Evolutionary conservation across 1,139 yeast genomes (phyloP).

Genomic region (Pneumocystis murina): DNA sequence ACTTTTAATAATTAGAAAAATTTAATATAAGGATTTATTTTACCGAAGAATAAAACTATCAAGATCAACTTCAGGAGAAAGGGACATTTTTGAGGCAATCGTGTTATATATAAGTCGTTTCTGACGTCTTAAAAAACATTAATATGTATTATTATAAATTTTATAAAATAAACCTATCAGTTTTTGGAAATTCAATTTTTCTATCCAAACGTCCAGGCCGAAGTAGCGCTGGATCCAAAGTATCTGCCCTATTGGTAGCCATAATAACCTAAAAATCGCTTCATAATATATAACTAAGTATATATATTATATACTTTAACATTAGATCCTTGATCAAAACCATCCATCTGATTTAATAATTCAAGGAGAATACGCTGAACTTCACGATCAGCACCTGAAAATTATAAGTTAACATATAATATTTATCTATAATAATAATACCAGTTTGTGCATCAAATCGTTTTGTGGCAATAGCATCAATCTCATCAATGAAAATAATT

Average conservation of each 20-base stretch:
- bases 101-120: constrained; percentile 92
- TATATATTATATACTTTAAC: constrained; percentile 38
- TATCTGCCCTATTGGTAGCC: constrained; percentile 98
- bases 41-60: constrained; percentile 77
- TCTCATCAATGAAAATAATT: constrained; percentile 92
- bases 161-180: not conserved
- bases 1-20: constrained; percentile 9
- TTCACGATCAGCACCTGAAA: constrained; percentile 77
- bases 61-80: constrained; percentile 93
- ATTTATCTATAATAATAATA: not conserved
- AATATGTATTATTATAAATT: constrained; percentile 16
- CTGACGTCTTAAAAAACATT: constrained; percentile 89
- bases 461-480: constrained; percentile 97
- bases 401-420: not conserved
- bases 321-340: constrained; percentile 87
- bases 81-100: constrained; percentile 91
- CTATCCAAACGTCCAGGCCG: constrained; percentile 98
- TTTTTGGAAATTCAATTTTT: constrained; percentile 79
- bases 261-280: constrained; percentile 44
- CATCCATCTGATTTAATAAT: constrained; percentile 96
- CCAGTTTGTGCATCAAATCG: constrained; percentile 97
- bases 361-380: constrained; percentile 96
- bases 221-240: constrained; percentile 90
- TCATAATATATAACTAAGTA: not conserved
- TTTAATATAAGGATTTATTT: not conserved